These are phyloP conservation scores for Aspergillus indologenus DNA, from an alignment of 495 filamentous ascomycete species.

Conservation along the genomic window DNA sequence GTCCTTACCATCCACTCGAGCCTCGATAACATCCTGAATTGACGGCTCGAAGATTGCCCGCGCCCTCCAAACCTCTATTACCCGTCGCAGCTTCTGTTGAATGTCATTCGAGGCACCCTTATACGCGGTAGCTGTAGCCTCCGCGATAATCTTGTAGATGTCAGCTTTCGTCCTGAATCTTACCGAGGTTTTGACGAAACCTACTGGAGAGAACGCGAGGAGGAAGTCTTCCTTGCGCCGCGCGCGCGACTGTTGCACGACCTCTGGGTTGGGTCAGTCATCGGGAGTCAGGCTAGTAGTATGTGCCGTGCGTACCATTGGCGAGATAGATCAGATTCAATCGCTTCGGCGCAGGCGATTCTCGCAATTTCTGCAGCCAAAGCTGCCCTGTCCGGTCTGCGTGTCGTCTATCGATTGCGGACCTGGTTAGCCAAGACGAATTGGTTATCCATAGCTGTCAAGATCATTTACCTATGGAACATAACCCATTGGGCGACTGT, in stretches of 20 bases:
- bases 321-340: conserved; percentile 92
- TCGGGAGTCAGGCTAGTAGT: conserved; percentile 2
- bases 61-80: conserved; percentile 91
- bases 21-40: conserved; percentile 75
- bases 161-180: conserved; percentile 21
- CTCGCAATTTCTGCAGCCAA: conserved; percentile 85
- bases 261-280: conserved; percentile 58
- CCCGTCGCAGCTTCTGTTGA: conserved; percentile 80
- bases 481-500: conserved; percentile 98
- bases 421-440: conserved; percentile 23
- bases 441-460: conserved; percentile 9
- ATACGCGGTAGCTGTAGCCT: conserved; percentile 80
- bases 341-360: conserved; percentile 76
- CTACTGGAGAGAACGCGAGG: conserved; percentile 77
- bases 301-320: conserved; percentile 61
- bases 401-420: conserved; percentile 61
- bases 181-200: conserved; percentile 13
- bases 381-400: conserved; percentile 83
- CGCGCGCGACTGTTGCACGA: conserved; percentile 90
- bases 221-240: conserved; percentile 89
- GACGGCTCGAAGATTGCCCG: conserved; percentile 78
- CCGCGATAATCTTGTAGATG: conserved; percentile 64
- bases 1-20: conserved; percentile 67
- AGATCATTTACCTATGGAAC: conserved; percentile 79
- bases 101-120: conserved; percentile 79